Percentiles rank a stretch among this genome's conserved stretches.
phyloP scores from a whole-genome alignment of 371 early-diverging fungal genomes.

The Coemansia sp. region DNA sequence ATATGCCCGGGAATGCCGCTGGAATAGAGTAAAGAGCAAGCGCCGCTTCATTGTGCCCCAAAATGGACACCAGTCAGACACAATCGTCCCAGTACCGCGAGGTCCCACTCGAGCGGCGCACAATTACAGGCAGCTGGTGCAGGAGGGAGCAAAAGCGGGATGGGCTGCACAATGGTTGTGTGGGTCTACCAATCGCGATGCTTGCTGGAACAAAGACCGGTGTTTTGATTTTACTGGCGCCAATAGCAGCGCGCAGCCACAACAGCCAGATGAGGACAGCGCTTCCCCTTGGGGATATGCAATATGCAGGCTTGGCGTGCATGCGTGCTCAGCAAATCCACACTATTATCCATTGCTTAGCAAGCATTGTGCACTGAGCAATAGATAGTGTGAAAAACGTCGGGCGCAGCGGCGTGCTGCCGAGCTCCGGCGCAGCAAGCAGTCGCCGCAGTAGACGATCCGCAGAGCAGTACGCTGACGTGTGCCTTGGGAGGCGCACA shows the following conservation, averaged over 20 bases:
- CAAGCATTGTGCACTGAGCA: not conserved
- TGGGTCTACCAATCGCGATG: not conserved
- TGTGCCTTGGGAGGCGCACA: not conserved
- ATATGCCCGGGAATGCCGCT: not conserved
- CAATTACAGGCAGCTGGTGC: slow-evolving; percentile 2
- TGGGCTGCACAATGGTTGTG: slow-evolving; percentile 5
- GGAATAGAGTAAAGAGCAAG: not conserved
- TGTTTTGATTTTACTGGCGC: not conserved
- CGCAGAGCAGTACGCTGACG: no score
- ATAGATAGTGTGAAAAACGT: not conserved
- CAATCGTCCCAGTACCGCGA: no score
- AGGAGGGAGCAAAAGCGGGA: not conserved
- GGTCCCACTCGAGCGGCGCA: not conserved
- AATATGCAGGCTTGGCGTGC: slow-evolving; percentile 5
- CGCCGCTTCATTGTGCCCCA: not conserved
- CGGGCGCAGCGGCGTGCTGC: no score
- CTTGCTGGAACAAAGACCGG: not conserved
- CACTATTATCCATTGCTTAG: not conserved
- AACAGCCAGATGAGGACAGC: not conserved
- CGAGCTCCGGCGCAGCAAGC: no score
- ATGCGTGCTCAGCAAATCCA: slow-evolving; percentile 2
- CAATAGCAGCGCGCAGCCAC: slow-evolving; percentile 4
- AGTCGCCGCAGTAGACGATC: no score
- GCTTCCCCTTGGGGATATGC: not conserved
- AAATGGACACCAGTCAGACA: no score